Percentiles rank a stretch among this genome's conserved stretches.
phyloP scores from a whole-genome alignment of 1,139 yeast species.

The Schwanniomyces etchellsii region DNA sequence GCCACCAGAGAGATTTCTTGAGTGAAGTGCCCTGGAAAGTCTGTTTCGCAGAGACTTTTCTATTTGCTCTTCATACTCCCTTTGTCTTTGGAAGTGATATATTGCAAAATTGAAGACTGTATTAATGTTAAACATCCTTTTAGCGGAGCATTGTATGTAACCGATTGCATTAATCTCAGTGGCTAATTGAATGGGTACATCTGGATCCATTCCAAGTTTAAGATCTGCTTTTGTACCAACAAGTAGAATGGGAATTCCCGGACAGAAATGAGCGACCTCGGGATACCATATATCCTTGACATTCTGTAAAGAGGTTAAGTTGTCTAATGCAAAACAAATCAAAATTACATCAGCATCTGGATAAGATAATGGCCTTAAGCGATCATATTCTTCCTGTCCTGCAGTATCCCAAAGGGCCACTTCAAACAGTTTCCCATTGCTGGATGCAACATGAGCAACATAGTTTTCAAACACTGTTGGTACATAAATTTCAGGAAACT shows the following conservation, averaged over 20 bases:
- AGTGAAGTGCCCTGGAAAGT: constrained; percentile 29
- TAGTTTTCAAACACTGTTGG: constrained; percentile 90
- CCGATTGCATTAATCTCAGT: constrained; percentile 64
- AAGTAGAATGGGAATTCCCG: constrained; percentile 66
- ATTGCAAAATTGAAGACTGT: constrained; percentile 60
- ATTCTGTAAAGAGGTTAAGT: constrained; percentile 59
- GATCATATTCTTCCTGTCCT: constrained; percentile 87
- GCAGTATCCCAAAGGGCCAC: constrained; percentile 92
- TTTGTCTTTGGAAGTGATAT: constrained; percentile 29
- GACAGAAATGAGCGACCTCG: constrained; percentile 79
- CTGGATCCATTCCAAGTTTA: constrained; percentile 36
- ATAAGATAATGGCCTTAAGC: constrained; percentile 77
- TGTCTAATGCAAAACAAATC: constrained; percentile 71
- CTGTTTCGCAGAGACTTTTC: constrained; percentile 30
- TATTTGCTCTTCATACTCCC: constrained; percentile 33
- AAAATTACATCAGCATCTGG: constrained; percentile 75
- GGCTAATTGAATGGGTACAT: constrained; percentile 53
- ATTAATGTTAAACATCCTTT: constrained; percentile 57
- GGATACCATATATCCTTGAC: constrained; percentile 84
- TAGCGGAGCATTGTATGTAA: constrained; percentile 80
- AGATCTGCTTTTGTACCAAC: constrained; percentile 81
- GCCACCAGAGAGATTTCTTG: constrained; percentile 20
- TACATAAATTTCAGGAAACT: constrained; percentile 73
- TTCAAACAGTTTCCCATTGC: constrained; percentile 50
- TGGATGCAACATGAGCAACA: constrained; percentile 56